A percentile compares a stretch with the other conserved stretches of the same genome.
These are phyloP conservation scores for Colletotrichum falcatum DNA, from an alignment of 2,329 filamentous ascomycete species.

Conservation along the genomic window DNA sequence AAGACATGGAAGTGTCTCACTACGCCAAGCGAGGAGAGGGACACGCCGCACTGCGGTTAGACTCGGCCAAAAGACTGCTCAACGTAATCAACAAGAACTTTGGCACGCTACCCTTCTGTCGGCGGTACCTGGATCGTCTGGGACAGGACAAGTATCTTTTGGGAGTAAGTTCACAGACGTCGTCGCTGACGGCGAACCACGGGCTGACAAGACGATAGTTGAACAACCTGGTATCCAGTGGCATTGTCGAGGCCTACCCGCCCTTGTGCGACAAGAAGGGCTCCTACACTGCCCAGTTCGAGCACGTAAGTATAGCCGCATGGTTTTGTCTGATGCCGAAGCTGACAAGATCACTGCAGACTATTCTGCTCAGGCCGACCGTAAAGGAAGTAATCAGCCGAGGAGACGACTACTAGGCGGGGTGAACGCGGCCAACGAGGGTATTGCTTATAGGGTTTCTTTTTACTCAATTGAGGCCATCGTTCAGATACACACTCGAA, in stretches of 20 bases:
- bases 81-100: slow-evolving; percentile 97
- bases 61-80: slow-evolving; percentile 86
- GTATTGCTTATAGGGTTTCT: slow-evolving; percentile 22
- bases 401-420: slow-evolving; percentile 81
- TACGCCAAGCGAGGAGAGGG: slow-evolving; percentile 83
- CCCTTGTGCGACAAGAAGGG: slow-evolving; percentile 93
- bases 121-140: slow-evolving; percentile 90
- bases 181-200: slow-evolving; percentile 43
- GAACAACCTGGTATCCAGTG: slow-evolving; percentile 85
- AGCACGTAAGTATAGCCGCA: slow-evolving; percentile 77
- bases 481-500: slow-evolving; percentile 30
- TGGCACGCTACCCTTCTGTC: slow-evolving; percentile 89
- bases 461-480: slow-evolving; percentile 34
- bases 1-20: slow-evolving; percentile 88
- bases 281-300: slow-evolving; percentile 92
- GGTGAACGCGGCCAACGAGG: slow-evolving; percentile 24
- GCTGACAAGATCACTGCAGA: slow-evolving; percentile 58
- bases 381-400: slow-evolving; percentile 91
- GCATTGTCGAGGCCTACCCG: slow-evolving; percentile 91
- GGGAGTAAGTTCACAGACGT: slow-evolving; percentile 70
- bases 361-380: slow-evolving; percentile 80
- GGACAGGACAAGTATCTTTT: slow-evolving; percentile 95
- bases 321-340: too few relatives aligned
- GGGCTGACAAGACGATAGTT: slow-evolving; percentile 66
- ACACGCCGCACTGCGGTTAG: slow-evolving; percentile 80